Conservation (phyloP, 495 filamentous ascomycete genomes). For the Bryoglossum gracile region DNA sequence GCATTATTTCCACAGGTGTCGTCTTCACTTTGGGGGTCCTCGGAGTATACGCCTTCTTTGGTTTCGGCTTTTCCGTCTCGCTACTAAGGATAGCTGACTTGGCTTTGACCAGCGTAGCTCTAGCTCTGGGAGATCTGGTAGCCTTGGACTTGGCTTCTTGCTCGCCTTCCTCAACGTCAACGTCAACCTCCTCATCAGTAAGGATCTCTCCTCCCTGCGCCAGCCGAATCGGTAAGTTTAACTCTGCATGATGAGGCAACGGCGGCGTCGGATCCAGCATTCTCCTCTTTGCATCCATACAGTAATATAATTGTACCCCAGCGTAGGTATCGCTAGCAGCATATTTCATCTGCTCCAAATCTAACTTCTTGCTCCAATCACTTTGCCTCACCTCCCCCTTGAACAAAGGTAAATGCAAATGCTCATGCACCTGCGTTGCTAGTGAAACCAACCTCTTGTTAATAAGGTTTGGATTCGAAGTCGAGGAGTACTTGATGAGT, state of each 20-base stretch:
- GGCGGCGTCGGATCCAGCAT: constrained; percentile 62
- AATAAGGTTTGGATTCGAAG: constrained; percentile 42
- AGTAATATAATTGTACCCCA: constrained; percentile 61
- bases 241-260: constrained; percentile 58
- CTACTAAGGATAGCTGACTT: too few species aligned
- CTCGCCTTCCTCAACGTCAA: constrained; percentile 21
- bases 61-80: too few species aligned
- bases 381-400: constrained; percentile 67
- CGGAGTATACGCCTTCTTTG: too few species aligned
- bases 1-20: too few species aligned
- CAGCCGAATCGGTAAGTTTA: constrained; percentile 51
- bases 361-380: constrained; percentile 60
- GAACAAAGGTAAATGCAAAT: constrained; percentile 66
- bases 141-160: constrained; percentile 2
- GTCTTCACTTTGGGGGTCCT: too few species aligned
- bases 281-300: constrained; percentile 58
- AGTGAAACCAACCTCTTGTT: constrained; percentile 62
- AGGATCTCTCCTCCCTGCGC: constrained; percentile 31
- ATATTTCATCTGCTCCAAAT: constrained; percentile 65
- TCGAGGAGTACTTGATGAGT: constrained; percentile 54
- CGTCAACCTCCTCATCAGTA: constrained; percentile 27
- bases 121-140: neutral
- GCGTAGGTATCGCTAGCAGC: constrained; percentile 82
- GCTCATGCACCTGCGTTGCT: constrained; percentile 58
- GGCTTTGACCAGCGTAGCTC: too few species aligned